These are phyloP conservation scores for Xylaria longipes DNA, from an alignment of 495 filamentous ascomycete species.

Conservation along the genomic window DNA sequence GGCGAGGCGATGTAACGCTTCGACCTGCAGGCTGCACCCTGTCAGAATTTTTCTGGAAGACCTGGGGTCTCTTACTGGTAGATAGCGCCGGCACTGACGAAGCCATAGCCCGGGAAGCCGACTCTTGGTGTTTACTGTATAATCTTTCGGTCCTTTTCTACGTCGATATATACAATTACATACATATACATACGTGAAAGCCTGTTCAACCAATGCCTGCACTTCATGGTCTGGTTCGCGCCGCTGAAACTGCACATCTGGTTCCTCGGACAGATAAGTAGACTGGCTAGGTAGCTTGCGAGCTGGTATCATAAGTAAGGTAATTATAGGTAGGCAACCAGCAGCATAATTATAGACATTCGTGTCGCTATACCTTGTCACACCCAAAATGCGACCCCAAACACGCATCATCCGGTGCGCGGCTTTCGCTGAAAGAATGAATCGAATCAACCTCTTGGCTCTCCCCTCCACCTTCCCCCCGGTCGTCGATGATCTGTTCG, in stretches of 20 bases:
- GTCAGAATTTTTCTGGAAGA: not conserved
- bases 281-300: not conserved
- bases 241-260: not conserved
- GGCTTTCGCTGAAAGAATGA: not conserved
- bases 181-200: not conserved
- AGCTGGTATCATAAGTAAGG: not conserved
- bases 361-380: not conserved
- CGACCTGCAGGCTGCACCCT: not conserved
- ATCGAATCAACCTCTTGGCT: not conserved
- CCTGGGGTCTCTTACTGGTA: not conserved
- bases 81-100: not conserved
- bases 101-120: not conserved
- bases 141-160: not conserved
- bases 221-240: not conserved
- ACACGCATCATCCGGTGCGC: not conserved
- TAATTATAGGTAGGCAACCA: not conserved
- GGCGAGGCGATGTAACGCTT: not conserved
- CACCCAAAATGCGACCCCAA: constrained; percentile 4
- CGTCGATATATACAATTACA: not conserved
- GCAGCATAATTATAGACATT: constrained; percentile 16
- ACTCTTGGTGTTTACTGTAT: not conserved
- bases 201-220: not conserved
- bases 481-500: not conserved
- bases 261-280: not conserved
- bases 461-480: not conserved